These are phyloP conservation scores for Dioszegia crocea DNA, from an alignment of 768 basidiomycete species.

Conservation along the genomic window DNA sequence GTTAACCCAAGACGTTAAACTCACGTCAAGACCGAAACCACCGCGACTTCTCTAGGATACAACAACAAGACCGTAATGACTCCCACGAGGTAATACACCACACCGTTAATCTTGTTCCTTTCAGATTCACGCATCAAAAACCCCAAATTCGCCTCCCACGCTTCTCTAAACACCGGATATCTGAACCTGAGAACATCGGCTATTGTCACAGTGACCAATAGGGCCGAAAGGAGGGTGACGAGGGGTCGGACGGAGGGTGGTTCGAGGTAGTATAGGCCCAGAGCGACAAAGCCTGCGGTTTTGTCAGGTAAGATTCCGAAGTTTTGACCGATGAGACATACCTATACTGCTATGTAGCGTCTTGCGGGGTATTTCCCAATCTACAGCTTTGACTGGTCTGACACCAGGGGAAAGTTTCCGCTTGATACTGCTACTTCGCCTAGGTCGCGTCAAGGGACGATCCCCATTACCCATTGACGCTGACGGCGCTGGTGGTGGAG, in stretches of 20 bases:
- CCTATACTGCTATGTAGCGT: slow-evolving; percentile 82
- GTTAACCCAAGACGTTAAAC: no score
- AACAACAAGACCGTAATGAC: slow-evolving; percentile 69
- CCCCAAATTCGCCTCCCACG: slow-evolving; percentile 69
- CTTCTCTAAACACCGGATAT: slow-evolving; percentile 60
- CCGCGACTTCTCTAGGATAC: slow-evolving; percentile 80
- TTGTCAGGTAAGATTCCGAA: not conserved
- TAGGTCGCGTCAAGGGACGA: slow-evolving; percentile 22
- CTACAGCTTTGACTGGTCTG: slow-evolving; percentile 52
- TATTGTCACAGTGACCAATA: slow-evolving; percentile 66
- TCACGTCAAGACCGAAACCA: slow-evolving; percentile 84
- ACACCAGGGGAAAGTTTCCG: slow-evolving; percentile 38
- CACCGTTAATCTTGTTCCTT: slow-evolving; percentile 76
- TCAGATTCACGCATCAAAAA: slow-evolving; percentile 88
- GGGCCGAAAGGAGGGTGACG: slow-evolving; percentile 61
- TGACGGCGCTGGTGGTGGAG: slow-evolving; percentile 35
- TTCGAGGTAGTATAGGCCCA: slow-evolving; percentile 57
- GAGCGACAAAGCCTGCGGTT: slow-evolving; percentile 62
- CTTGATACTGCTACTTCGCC: slow-evolving; percentile 36
- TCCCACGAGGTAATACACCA: slow-evolving; percentile 86
- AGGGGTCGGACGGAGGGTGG: slow-evolving; percentile 57
- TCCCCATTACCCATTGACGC: slow-evolving; percentile 15
- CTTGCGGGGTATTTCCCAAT: slow-evolving; percentile 91
- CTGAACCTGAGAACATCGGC: slow-evolving; percentile 71
- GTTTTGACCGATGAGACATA: slow-evolving; percentile 50